Evolutionary conservation across 2,329 filamentous ascomycete genomes (phyloP).

Genomic region (Didymella arachidicola): DNA sequence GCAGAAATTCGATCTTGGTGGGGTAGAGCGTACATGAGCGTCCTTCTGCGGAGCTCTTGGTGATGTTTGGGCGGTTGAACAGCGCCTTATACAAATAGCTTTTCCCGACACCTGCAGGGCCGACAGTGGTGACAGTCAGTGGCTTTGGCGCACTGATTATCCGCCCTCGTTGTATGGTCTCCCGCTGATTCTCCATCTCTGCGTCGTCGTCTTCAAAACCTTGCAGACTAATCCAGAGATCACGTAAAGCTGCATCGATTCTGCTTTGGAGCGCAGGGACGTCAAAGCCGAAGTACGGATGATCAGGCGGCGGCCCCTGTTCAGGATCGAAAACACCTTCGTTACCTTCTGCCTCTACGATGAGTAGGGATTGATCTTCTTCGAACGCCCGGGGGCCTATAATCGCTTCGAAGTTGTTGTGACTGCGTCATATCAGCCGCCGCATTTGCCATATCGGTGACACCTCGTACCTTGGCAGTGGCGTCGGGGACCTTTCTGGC

Average conservation of each 20-base stretch:
- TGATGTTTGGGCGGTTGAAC: slow-evolving; percentile 15
- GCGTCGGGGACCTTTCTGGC: slow-evolving; percentile 2
- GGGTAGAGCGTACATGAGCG: slow-evolving; percentile 18
- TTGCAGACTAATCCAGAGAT: slow-evolving; percentile 10
- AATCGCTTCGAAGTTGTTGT: background rate
- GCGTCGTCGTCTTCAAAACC: slow-evolving; percentile 12
- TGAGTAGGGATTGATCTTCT: background rate
- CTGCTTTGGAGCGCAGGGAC: background rate
- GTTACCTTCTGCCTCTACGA: background rate
- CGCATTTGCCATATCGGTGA: no score
- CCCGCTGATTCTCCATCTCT: slow-evolving; percentile 15
- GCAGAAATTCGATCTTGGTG: slow-evolving; percentile 4
- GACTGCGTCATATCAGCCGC: no score
- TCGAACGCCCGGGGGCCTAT: slow-evolving; percentile 3
- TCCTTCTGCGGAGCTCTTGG: slow-evolving; percentile 18
- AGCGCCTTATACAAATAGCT: slow-evolving; percentile 18
- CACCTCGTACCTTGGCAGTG: background rate
- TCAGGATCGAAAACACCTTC: background rate
- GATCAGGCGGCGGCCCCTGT: slow-evolving; percentile 5
- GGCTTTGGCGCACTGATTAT: slow-evolving; percentile 5
- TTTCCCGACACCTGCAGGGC: slow-evolving; percentile 16
- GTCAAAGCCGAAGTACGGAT: slow-evolving; percentile 11
- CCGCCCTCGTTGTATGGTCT: slow-evolving; percentile 13
- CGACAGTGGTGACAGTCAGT: slow-evolving; percentile 11
- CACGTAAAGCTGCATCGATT: slow-evolving; percentile 6